Base-by-base conservation (phyloP, 371 early-diverging fungal species). In the Lichtheimia corymbifera region DNA sequence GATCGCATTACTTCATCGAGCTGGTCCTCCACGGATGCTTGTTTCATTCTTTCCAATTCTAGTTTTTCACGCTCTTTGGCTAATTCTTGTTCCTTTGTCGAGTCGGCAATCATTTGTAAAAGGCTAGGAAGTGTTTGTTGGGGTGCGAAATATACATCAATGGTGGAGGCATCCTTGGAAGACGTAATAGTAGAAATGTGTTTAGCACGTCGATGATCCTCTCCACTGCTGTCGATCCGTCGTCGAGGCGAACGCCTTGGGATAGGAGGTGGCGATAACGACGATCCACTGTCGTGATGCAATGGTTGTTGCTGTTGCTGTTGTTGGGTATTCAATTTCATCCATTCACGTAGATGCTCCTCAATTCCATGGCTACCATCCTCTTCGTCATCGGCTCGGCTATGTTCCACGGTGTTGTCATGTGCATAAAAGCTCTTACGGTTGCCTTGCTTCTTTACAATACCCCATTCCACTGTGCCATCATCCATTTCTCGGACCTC, bases 401-500 rank as follows among this genome's bases (percentile, higher is more conserved):
- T 35, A 24, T 60, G 28, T 17, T 55, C 55, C 11, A 55, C 30
- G 15, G 17, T 44, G 6, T 57, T 52, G 53, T 54, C 55, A 2
- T 56, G 53, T 15, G 52, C 53, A 49, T 57, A 63, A 55, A 68
- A 68, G 25, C 68, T 68, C 56, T 63, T 68, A 25, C 68, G 63
- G 50, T 68, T 68, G 59, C 68, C 68, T 64, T 68, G 61, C 45
- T 68, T 68, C 53, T 68, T 68, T 35, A 72, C 73, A 42, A 72
- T 66, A 20, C 73, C 73, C 65, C 68, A 72, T 27, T 66, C 66
- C 15, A 72, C 66, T 2, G 68, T 50, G 17, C 73, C 73, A 50
- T 72, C 73, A 18, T 61, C 62, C 64, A 68, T 62, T 50, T 72
- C 73, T 11, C 73, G 73, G 22, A 72, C 58, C 55, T 72, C 73